Percentiles rank a stretch among this genome's conserved stretches.
phyloP scores from a whole-genome alignment of 805 yeast genomes.

The Vanderwaltozyma tropicalis region DNA sequence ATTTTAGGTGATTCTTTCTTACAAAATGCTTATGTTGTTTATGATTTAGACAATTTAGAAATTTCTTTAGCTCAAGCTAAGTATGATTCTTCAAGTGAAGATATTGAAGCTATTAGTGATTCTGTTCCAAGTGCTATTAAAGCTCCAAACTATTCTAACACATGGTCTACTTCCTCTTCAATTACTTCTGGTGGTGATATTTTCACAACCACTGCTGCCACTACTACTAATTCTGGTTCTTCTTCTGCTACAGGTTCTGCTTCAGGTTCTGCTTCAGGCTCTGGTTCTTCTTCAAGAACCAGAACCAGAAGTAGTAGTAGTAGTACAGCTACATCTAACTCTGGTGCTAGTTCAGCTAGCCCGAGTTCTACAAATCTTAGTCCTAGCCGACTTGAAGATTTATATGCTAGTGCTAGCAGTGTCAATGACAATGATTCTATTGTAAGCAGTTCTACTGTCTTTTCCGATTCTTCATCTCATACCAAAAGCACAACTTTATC shows the following conservation, averaged over 20 bases:
- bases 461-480: not conserved
- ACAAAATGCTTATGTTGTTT: constrained; percentile 47
- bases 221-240: constrained; percentile 1
- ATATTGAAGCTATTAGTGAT: constrained; percentile 17
- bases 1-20: constrained; percentile 52
- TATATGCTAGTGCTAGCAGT: not conserved
- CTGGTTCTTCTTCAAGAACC: not conserved
- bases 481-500: too few species aligned
- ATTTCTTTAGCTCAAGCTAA: constrained; percentile 41
- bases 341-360: not conserved
- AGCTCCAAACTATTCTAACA: constrained; percentile 39
- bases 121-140: constrained; percentile 39
- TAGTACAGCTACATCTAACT: too few species aligned
- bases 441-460: not conserved
- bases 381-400: not conserved
- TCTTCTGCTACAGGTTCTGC: not conserved
- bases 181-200: constrained; percentile 23
- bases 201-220: constrained; percentile 8
- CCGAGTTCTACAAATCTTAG: not conserved
- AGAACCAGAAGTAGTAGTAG: too few species aligned
- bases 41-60: constrained; percentile 39
- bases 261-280: constrained; percentile 1
- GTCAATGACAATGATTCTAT: not conserved
- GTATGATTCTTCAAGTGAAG: constrained; percentile 8
- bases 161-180: constrained; percentile 28